Conservation (phyloP, 495 filamentous ascomycete genomes). For the Tuber magnatum region DNA sequence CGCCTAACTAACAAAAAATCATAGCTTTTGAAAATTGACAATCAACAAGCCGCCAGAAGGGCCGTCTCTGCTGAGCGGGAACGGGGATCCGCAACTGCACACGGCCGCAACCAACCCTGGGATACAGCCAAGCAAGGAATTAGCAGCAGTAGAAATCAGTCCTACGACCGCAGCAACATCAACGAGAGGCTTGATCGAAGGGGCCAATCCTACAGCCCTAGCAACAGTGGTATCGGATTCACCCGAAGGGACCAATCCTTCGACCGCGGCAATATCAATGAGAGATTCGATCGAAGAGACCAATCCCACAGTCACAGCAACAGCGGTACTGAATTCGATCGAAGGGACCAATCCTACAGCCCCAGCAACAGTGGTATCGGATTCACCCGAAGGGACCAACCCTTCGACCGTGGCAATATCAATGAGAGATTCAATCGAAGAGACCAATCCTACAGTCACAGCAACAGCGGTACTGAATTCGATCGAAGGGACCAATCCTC, state of each 20-base stretch:
- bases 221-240: neutral
- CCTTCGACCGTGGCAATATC: neutral
- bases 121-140: neutral
- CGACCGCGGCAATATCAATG: neutral
- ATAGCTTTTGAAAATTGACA: neutral
- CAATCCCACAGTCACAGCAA: neutral
- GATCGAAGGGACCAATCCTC: neutral
- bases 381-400: neutral
- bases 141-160: neutral
- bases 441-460: neutral
- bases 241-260: neutral
- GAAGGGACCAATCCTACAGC: neutral
- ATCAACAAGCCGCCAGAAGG: neutral
- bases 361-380: neutral
- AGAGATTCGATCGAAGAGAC: neutral
- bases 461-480: neutral
- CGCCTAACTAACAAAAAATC: slow-evolving; percentile 4
- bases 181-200: neutral
- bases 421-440: neutral
- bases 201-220: neutral
- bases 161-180: neutral
- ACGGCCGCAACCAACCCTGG: neutral
- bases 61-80: neutral
- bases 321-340: neutral
- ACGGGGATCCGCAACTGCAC: neutral